These are phyloP conservation scores for Cyclostephanos invisitatus DNA, from an alignment of 108 stramenopile genomes.

Conservation along the genomic window DNA sequence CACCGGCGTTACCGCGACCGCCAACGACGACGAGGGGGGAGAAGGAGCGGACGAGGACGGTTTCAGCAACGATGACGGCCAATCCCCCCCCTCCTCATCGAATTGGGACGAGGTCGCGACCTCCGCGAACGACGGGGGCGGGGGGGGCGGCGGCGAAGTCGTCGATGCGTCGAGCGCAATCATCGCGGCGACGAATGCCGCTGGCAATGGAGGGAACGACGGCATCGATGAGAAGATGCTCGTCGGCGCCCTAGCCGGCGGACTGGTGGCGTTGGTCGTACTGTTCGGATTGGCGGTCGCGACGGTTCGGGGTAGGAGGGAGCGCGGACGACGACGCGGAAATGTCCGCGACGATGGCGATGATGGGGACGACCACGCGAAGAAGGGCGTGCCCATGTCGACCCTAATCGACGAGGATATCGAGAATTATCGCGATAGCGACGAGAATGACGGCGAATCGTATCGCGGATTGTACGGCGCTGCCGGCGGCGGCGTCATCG, in stretches of 20 bases:
- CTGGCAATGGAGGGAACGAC: neutral
- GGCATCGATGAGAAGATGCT: no score
- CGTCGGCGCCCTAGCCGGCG: no score
- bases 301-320: no score
- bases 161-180: neutral
- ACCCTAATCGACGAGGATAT: neutral
- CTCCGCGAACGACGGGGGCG: no score
- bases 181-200: neutral
- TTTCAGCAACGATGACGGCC: neutral
- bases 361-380: neutral
- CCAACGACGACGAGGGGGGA: neutral
- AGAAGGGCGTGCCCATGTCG: neutral
- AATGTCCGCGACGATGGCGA: no score
- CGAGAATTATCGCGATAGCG: neutral
- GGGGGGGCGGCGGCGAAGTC: no score
- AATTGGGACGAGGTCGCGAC: no score
- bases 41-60: neutral
- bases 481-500: neutral
- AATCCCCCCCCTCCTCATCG: no score
- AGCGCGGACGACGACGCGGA: neutral
- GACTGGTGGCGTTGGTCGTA: no score
- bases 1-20: neutral
- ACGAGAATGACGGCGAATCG: neutral
- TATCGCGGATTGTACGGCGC: neutral
- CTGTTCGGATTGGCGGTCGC: no score